Evolutionary conservation across 345 rosid species (phyloP), one percentile per base, ranked within the genome.

Genomic region (Reutealis trisperma): DNA sequence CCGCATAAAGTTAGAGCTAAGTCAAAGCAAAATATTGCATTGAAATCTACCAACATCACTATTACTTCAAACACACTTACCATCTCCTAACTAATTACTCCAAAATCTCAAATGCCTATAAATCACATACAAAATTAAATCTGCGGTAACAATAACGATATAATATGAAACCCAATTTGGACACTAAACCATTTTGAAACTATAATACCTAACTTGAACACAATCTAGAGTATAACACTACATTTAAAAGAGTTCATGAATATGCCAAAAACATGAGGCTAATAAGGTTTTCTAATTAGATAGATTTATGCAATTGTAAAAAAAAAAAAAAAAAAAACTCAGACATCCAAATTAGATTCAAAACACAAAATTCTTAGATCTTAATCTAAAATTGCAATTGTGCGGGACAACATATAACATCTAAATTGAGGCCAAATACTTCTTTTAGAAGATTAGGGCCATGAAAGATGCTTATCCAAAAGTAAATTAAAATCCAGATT

Each of bases 1-100:
- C 99, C 99, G 65, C 99, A 96, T 67, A 96, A 83, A 66, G 99
- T 96, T 16, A 96, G 99, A 68, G 99, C 97, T 78, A 94, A 88
- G 83, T 96, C 99, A 21, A 96, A 94, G 88, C 99, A 96, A 67
- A 67, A 96, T 96, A 81, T 96, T 96, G 91, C 99, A 96, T 77
- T 96, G 98, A 34, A 96, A 96, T 70, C 86, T 76, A 77, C 98
- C 86, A 8, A 91, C 94, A 70, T 91, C 96, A 30, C 87, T 79
- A 80, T 71, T 89, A 81, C 81, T 81, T 88, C 87, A 86, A 85
- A 82, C 77, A 92, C 89, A 75, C 89, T 76, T 8, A 83, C 86
- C 96, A 91, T 91, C 72, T 70, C 77, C 71, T 58, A 64, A 84
- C 21, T 49, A 27, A 69, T 52, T 69, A 62, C 54, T 63, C 74